These are phyloP conservation scores for Pezicula neosporulosa DNA, from an alignment of 2,329 filamentous ascomycete genomes.

Conservation along the genomic window DNA sequence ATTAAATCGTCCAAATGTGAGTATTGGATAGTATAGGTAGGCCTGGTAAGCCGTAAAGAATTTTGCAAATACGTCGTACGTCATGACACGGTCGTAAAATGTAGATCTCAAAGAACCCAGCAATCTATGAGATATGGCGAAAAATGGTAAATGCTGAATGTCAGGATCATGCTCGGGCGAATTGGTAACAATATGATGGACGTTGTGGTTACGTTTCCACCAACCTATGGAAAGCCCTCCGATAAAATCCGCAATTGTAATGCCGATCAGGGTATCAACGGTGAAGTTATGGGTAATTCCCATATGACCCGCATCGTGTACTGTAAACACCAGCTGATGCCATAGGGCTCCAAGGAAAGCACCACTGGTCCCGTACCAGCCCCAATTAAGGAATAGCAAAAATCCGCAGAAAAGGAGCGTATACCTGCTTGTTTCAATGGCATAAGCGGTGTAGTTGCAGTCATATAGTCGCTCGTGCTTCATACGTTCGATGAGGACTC, in stretches of 20 bases:
- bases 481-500: conserved; percentile 70
- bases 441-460: conserved; percentile 81
- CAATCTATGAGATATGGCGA: conserved; percentile 81
- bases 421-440: conserved; percentile 72
- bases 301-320: conserved; percentile 96
- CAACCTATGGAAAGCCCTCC: conserved; percentile 89
- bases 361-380: conserved; percentile 68
- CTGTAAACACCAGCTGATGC: conserved; percentile 93
- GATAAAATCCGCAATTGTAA: conserved; percentile 83
- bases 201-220: conserved; percentile 97
- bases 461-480: conserved; percentile 73
- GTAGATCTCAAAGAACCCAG: conserved; percentile 70
- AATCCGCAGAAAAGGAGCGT: conserved; percentile 59
- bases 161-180: conserved; percentile 94
- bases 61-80: conserved; percentile 72
- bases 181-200: conserved; percentile 96
- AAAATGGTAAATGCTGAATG: conserved; percentile 87
- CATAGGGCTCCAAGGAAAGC: conserved; percentile 79
- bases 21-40: conserved; percentile 79
- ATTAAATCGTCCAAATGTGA: conserved; percentile 82
- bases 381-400: conserved; percentile 55
- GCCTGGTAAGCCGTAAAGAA: conserved; percentile 70
- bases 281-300: conserved; percentile 92
- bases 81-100: conserved; percentile 79
- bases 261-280: conserved; percentile 79